Conservation (phyloP, 768 basidiomycete genomes). For the Kwoniella botswanensis region DNA sequence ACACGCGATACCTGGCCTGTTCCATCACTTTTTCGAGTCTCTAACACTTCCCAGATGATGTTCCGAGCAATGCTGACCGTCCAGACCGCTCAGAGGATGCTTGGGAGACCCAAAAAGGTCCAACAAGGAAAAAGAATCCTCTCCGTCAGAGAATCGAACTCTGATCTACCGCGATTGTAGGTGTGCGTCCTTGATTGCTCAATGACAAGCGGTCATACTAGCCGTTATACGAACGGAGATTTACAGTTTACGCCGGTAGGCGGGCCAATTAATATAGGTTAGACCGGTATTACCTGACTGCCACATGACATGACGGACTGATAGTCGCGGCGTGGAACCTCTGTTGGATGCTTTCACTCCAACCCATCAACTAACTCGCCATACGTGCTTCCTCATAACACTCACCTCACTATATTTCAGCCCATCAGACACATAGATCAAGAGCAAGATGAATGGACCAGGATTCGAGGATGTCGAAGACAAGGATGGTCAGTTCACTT, state of each 20-base stretch:
- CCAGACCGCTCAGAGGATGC: neutral
- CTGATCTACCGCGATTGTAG: slow-evolving; percentile 29
- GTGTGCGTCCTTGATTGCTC: neutral
- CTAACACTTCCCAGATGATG: neutral
- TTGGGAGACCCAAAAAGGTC: neutral
- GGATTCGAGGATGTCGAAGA: slow-evolving; percentile 95
- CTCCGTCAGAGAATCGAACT: slow-evolving; percentile 38
- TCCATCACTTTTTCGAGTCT: too few relatives aligned
- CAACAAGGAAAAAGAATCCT: slow-evolving; percentile 25
- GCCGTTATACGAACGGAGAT: slow-evolving; percentile 46
- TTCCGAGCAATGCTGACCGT: neutral
- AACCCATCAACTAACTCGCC: neutral
- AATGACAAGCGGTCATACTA: slow-evolving; percentile 47
- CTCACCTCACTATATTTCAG: neutral
- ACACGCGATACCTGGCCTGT: too few relatives aligned
- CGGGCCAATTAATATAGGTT: too few relatives aligned
- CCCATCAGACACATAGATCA: neutral
- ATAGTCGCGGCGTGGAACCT: slow-evolving; percentile 30
- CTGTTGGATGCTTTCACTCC: slow-evolving; percentile 10
- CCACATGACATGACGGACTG: neutral
- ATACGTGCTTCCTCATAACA: neutral
- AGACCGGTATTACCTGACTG: too few relatives aligned
- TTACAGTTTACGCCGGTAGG: slow-evolving; percentile 7
- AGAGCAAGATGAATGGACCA: slow-evolving; percentile 60
- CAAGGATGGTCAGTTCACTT: slow-evolving; percentile 73